Conservation (phyloP, 2,329 filamentous ascomycete species). For the Emergomyces pasteurianus region DNA sequence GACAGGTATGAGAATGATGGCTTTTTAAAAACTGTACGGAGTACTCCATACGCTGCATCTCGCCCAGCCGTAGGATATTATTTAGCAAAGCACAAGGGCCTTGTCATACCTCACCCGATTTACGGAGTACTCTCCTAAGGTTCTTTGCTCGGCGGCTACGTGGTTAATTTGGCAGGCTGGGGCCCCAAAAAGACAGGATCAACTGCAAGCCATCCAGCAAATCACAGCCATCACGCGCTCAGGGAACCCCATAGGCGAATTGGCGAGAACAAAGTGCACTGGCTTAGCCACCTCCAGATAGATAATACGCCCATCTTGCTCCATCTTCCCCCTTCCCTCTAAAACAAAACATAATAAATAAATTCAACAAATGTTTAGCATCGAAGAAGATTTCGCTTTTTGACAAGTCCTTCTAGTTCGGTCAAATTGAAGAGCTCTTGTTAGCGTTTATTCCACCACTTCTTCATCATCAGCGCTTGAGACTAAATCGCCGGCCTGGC, state of each 20-base stretch:
- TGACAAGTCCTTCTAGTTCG: not conserved
- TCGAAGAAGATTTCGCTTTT: not conserved
- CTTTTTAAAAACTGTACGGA: too few species aligned
- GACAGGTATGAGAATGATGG: not conserved
- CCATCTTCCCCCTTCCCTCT: not conserved
- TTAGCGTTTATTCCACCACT: not conserved
- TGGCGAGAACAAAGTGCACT: not conserved
- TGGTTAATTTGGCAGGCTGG: not conserved
- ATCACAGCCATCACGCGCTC: constrained; percentile 7
- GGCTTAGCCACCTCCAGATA: not conserved
- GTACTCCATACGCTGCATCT: not conserved
- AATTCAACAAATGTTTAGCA: not conserved
- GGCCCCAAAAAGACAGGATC: not conserved
- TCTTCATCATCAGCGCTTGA: not conserved
- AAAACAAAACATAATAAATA: not conserved
- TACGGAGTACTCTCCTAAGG: not conserved
- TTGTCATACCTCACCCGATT: not conserved
- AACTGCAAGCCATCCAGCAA: constrained; percentile 3
- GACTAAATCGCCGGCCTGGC: not conserved
- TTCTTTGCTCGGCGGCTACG: not conserved
- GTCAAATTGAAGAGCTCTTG: not conserved
- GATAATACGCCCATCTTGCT: not conserved
- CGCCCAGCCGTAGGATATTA: not conserved
- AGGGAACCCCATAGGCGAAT: not conserved
- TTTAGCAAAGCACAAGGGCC: not conserved